Percentiles rank a stretch among this genome's conserved stretches.
phyloP scores from a whole-genome alignment of 306 rosid genomes.

The Cyamopsis tetragonoloba region DNA sequence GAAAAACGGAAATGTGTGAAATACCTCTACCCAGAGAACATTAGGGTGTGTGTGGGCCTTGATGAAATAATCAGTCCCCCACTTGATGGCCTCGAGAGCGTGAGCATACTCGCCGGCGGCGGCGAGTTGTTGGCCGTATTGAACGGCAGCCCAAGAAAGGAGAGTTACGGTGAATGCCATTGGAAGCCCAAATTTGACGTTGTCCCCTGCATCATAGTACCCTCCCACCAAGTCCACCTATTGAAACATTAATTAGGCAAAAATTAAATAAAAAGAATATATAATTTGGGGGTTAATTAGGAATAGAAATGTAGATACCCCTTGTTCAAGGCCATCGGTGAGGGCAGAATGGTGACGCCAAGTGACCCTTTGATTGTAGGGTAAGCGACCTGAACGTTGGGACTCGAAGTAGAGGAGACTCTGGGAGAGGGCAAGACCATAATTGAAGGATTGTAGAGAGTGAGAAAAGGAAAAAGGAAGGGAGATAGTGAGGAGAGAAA shows the following conservation, averaged over 20 bases:
- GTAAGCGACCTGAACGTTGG: conserved; percentile 84
- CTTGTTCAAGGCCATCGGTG: conserved; percentile 78
- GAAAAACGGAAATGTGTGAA: neutral
- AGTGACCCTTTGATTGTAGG: conserved; percentile 66
- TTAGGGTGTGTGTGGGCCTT: conserved; percentile 76
- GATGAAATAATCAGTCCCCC: conserved; percentile 92
- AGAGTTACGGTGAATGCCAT: conserved; percentile 86
- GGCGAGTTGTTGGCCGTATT: conserved; percentile 45
- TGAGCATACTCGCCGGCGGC: conserved; percentile 64
- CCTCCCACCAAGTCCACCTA: conserved; percentile 95
- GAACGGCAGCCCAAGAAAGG: conserved; percentile 74
- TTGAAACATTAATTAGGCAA: neutral
- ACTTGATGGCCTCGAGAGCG: conserved; percentile 77
- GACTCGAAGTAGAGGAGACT: conserved; percentile 81
- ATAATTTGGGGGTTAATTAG: neutral
- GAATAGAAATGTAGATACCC: conserved; percentile 33
- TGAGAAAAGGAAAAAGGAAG: conserved; percentile 25
- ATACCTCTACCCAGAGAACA: conserved; percentile 72
- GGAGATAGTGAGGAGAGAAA: conserved; percentile 35
- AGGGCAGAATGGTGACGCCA: conserved; percentile 92
- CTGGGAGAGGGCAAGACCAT: conserved; percentile 60
- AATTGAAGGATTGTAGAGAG: conserved; percentile 53
- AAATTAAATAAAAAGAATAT: neutral
- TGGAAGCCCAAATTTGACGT: conserved; percentile 80
- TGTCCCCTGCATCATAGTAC: conserved; percentile 89